These are phyloP conservation scores for Alternaria tenuissima DNA, from an alignment of 2,329 filamentous ascomycete genomes.

Conservation along the genomic window DNA sequence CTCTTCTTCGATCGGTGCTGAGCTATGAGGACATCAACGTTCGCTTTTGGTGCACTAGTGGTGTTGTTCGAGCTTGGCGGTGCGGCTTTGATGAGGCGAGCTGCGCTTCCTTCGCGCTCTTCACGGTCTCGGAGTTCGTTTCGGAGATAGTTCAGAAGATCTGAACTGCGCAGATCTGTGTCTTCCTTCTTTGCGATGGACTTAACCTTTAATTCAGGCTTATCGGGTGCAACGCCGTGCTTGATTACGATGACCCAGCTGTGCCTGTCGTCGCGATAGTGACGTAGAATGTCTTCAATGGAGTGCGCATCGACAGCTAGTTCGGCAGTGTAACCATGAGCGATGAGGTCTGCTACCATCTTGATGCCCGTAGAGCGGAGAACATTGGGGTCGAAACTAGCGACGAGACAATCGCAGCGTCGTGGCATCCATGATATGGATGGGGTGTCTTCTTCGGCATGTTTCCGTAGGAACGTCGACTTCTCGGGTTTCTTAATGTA, in stretches of 20 bases:
- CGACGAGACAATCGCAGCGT: conserved; percentile 87
- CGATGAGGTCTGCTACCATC: conserved; percentile 81
- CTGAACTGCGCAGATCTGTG: conserved; percentile 74
- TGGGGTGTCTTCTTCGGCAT: conserved; percentile 65
- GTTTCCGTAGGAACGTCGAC: conserved; percentile 70
- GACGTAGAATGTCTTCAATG: conserved; percentile 78
- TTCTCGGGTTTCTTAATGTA: conserved; percentile 60
- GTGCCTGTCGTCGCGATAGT: conserved; percentile 79
- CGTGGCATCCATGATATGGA: conserved; percentile 49
- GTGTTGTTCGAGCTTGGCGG: conserved; percentile 29
- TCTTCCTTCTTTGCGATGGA: conserved; percentile 78
- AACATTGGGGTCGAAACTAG: conserved; percentile 81
- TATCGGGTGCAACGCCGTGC: conserved; percentile 66
- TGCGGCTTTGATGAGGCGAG: conserved; percentile 33
- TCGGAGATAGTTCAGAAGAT: conserved; percentile 82
- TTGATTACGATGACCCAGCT: conserved; percentile 92
- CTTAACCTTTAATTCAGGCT: conserved; percentile 75
- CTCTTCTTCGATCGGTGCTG: conserved; percentile 90
- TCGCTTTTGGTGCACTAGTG: conserved; percentile 51
- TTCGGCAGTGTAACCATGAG: conserved; percentile 85
- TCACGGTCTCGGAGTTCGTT: conserved; percentile 83
- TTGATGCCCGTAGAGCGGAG: conserved; percentile 79
- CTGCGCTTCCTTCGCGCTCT: conserved; percentile 62
- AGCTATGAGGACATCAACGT: conserved; percentile 84
- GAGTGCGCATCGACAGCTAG: conserved; percentile 81